Percentiles rank a stretch among this genome's conserved stretches.
Evolutionary conservation across 148 eudicot genomes (phyloP).

Genomic region (Selenicereus undatus): DNA sequence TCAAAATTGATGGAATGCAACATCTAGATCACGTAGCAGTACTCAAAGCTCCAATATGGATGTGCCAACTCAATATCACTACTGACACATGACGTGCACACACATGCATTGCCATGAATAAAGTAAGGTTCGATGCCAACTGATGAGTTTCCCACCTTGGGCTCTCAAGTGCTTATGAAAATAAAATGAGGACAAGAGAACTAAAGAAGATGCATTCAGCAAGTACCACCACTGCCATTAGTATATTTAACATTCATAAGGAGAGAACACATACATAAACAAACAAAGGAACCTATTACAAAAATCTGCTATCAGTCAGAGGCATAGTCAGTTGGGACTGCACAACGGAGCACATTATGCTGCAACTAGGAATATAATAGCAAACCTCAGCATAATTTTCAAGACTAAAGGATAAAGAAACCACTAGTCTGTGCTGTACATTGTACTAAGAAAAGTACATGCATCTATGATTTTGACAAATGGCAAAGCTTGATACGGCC

Average conservation of each 20-base stretch:
- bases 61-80: neutral
- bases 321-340: neutral
- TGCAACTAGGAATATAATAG: conserved; percentile 10
- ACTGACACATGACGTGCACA: conserved; percentile 12
- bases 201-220: conserved; percentile 25
- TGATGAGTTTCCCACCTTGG: conserved; percentile 20
- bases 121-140: conserved; percentile 14
- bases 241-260: conserved; percentile 20
- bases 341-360: neutral
- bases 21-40: neutral
- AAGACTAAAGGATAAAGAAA: conserved; percentile 7
- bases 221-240: conserved; percentile 30
- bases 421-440: conserved; percentile 7
- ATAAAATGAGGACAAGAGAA: conserved; percentile 1
- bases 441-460: neutral
- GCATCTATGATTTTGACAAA: conserved; percentile 11
- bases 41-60: neutral
- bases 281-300: conserved; percentile 12
- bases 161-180: conserved; percentile 13
- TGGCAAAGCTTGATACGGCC: conserved; percentile 9
- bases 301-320: conserved; percentile 27
- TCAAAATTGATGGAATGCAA: neutral
- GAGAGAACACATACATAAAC: conserved; percentile 16
- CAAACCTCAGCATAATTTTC: conserved; percentile 1
- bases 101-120: neutral